Conservation (phyloP, 2,329 filamentous ascomycete genomes). For the Alternaria angustiovoidea region DNA sequence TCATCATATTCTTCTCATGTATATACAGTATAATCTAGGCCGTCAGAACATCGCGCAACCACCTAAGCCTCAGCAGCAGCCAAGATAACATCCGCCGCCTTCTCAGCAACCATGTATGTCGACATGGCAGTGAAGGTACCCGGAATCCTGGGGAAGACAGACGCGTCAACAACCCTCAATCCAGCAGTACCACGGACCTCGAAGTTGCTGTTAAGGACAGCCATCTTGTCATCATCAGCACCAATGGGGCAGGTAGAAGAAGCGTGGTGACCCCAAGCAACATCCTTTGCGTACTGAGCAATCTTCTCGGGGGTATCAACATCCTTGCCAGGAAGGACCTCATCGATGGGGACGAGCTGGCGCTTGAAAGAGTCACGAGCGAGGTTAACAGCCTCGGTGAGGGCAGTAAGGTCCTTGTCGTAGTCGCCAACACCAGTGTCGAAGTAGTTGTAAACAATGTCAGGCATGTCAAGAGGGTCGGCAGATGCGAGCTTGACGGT, state of each 20-base stretch:
- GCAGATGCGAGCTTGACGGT: conserved; percentile 67
- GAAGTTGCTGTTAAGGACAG: conserved; percentile 64
- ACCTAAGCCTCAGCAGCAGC: conserved; percentile 13
- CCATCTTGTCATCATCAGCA: conserved; percentile 56
- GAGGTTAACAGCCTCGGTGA: conserved; percentile 63
- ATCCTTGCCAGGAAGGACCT: conserved; percentile 59
- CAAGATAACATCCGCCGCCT: conserved; percentile 67
- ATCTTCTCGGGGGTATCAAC: conserved; percentile 48
- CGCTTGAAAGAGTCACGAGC: conserved; percentile 54
- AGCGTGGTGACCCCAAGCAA: conserved; percentile 62
- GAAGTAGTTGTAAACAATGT: conserved; percentile 60
- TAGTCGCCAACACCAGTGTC: conserved; percentile 65
- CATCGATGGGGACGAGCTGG: conserved; percentile 49
- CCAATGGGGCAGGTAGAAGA: conserved; percentile 67
- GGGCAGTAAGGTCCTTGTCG: conserved; percentile 63
- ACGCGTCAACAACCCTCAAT: conserved; percentile 58
- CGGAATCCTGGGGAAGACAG: conserved; percentile 50
- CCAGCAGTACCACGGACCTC: conserved; percentile 61
- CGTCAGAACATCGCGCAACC: too few relatives aligned
- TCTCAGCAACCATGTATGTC: conserved; percentile 67
- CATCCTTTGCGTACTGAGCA: conserved; percentile 41
- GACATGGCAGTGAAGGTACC: conserved; percentile 63
- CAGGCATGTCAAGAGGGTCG: conserved; percentile 70
- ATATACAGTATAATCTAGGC: too few relatives aligned
- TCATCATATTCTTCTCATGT: neutral